Percentiles rank a stretch among this genome's conserved stretches.
Evolutionary conservation across 805 yeast genomes (phyloP).

Genomic region (Candida tammaniensis): DNA sequence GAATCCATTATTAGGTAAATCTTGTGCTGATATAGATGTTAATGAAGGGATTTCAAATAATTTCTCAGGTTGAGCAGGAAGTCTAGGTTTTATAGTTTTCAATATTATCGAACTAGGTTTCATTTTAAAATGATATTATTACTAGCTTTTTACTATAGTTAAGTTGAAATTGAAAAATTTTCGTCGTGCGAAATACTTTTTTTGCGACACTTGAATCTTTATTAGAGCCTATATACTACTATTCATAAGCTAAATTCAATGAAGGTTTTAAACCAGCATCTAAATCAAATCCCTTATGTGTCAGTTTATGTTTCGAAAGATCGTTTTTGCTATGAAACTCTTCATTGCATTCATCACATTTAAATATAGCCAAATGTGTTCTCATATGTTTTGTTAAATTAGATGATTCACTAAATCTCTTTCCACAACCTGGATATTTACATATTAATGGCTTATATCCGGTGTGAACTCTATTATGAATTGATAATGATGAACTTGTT

Average conservation of each 20-base stretch:
- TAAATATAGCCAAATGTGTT: constrained; percentile 54
- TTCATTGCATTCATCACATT: constrained; percentile 6
- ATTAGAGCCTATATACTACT: no score
- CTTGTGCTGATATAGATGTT: constrained; percentile 20
- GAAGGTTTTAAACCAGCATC: no score
- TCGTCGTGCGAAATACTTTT: no score
- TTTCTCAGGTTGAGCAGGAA: constrained; percentile 13
- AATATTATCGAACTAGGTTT: constrained; percentile 20
- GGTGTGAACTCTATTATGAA: constrained; percentile 83
- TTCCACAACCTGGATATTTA: constrained; percentile 76
- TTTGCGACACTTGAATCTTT: neutral
- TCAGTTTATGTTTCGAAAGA: no score
- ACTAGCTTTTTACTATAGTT: neutral
- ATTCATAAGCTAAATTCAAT: no score
- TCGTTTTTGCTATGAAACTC: constrained; percentile 6
- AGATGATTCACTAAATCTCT: constrained; percentile 83
- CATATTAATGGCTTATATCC: constrained; percentile 87
- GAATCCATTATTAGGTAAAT: constrained; percentile 32
- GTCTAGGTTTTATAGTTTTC: constrained; percentile 20
- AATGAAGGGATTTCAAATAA: constrained; percentile 29
- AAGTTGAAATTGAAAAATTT: constrained; percentile 3
- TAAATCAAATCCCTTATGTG: no score
- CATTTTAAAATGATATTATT: constrained; percentile 18
- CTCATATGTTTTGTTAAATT: constrained; percentile 86
- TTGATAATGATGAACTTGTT: constrained; percentile 76